Percentiles rank a stretch among this genome's conserved stretches.
phyloP scores from a whole-genome alignment of 768 basidiomycete species.

The Suillus placidus region DNA sequence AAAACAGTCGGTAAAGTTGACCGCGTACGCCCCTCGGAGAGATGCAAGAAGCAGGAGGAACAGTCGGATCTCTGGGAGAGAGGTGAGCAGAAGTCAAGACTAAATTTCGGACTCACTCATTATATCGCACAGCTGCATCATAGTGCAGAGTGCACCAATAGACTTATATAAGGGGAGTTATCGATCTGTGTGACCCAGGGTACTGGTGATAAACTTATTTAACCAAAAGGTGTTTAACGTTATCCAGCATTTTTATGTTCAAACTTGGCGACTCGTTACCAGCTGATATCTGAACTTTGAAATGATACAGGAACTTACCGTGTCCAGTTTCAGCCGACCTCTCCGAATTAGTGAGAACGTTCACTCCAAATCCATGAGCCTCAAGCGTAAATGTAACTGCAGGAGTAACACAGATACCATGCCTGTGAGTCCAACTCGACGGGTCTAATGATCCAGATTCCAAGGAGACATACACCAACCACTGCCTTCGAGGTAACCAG shows the following conservation, averaged over 20 bases:
- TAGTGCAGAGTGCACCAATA: no score
- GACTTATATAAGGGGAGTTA: neutral
- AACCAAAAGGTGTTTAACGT: neutral
- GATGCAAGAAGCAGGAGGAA: neutral
- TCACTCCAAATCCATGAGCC: neutral
- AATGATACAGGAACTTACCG: neutral
- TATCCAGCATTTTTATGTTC: neutral
- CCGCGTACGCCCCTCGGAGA: neutral
- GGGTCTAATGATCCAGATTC: neutral
- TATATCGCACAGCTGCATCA: neutral
- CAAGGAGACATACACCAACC: neutral
- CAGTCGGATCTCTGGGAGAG: neutral
- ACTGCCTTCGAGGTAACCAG: neutral
- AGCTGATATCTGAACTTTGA: neutral
- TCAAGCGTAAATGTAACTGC: neutral
- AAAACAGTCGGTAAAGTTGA: slow-evolving; percentile 20
- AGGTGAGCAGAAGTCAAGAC: neutral
- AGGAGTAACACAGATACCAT: neutral
- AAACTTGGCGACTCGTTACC: neutral
- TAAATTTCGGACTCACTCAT: neutral
- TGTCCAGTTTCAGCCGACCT: neutral
- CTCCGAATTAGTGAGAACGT: neutral
- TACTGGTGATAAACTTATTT: neutral
- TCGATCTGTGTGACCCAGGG: no score
- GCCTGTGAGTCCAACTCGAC: neutral